Conservation (phyloP, 768 basidiomycete genomes). For the Suillus ampliporus region DNA sequence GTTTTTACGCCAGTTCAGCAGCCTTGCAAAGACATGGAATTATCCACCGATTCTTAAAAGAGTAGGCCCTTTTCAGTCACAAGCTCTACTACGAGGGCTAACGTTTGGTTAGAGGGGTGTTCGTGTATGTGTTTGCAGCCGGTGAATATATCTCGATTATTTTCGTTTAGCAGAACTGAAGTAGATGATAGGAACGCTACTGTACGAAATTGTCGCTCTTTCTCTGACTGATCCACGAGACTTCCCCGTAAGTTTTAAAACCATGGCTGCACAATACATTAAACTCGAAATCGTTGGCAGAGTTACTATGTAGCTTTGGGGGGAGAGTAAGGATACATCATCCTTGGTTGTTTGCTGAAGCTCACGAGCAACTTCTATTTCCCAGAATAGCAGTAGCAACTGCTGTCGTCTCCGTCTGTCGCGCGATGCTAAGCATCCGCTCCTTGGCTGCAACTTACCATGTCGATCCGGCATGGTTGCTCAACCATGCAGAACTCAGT, state of each 20-base stretch:
- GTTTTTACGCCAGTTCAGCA: constrained; percentile 14
- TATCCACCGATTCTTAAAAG: constrained; percentile 26
- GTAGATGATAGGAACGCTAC: constrained; percentile 21
- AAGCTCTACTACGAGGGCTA: neutral
- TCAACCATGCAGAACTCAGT: constrained; percentile 51
- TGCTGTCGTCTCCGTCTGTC: constrained; percentile 38
- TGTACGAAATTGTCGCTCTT: constrained; percentile 21
- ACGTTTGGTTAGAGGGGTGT: constrained; percentile 23
- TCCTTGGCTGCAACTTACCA: constrained; percentile 48
- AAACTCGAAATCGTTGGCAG: constrained; percentile 7
- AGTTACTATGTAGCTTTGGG: constrained; percentile 14
- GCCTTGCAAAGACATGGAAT: constrained; percentile 16
- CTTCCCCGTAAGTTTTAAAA: constrained; percentile 15
- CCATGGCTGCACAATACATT: neutral
- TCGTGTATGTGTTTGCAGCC: constrained; percentile 25
- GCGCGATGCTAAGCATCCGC: constrained; percentile 46
- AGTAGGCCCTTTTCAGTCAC: constrained; percentile 14
- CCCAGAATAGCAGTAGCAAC: constrained; percentile 16
- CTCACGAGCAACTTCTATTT: neutral
- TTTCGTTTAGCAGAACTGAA: neutral
- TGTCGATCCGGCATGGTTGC: constrained; percentile 48
- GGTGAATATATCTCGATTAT: constrained; percentile 12
- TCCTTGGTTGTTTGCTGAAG: neutral
- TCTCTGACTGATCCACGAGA: constrained; percentile 10
- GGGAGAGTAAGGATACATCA: constrained; percentile 17